phyloP scores from a whole-genome alignment of 1,284 basidiomycete genomes.

The Chondrostereum purpureum region DNA sequence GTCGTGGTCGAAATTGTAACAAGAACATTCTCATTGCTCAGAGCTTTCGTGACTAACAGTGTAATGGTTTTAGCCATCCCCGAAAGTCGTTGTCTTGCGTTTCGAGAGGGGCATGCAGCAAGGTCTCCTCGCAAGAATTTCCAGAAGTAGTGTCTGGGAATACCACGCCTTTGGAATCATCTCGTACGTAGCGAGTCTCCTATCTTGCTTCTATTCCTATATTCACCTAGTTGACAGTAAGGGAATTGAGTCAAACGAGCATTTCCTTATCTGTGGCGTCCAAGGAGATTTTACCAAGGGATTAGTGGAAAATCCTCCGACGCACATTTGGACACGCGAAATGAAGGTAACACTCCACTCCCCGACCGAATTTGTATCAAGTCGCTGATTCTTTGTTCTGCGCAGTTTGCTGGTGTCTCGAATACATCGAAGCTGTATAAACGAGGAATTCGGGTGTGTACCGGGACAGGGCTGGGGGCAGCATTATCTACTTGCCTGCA shows the following conservation, averaged over 20 bases:
- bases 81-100: constrained; percentile 59
- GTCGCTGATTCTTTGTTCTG: background rate
- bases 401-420: constrained; percentile 68
- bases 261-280: constrained; percentile 67
- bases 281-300: constrained; percentile 65
- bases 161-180: constrained; percentile 71
- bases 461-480: constrained; percentile 77
- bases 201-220: constrained; percentile 5
- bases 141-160: constrained; percentile 54
- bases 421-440: constrained; percentile 72
- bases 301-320: constrained; percentile 55
- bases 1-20: constrained; percentile 35
- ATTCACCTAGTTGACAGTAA: constrained; percentile 33
- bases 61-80: constrained; percentile 67
- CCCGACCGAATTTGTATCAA: too few relatives aligned
- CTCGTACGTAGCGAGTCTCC: constrained; percentile 38
- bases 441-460: constrained; percentile 76
- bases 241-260: constrained; percentile 51
- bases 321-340: constrained; percentile 60
- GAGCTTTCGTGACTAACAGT: too few relatives aligned
- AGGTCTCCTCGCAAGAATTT: constrained; percentile 60
- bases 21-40: too few relatives aligned
- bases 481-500: constrained; percentile 74
- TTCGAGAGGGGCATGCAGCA: constrained; percentile 71
- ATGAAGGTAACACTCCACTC: constrained; percentile 40